Base-by-base conservation (phyloP, 768 basidiomycete species). In the Boletus edulis region DNA sequence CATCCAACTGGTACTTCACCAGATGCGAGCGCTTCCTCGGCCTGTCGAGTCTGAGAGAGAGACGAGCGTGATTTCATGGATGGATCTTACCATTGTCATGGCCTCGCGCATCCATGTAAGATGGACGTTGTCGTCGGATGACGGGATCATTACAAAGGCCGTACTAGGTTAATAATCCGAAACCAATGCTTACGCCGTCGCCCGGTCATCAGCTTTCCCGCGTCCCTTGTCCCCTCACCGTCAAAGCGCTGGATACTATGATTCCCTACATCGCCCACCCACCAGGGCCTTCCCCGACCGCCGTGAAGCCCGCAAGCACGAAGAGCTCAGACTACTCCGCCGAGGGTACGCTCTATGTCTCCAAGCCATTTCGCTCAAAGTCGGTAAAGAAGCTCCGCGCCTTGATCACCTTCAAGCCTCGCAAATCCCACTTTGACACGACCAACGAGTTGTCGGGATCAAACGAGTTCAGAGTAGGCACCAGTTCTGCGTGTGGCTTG, bases 1-100 rank as follows among this genome's bases (percentile, higher is more conserved):
- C 97, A 98, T 20, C 97, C 97, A 1, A 99, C 95, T 2, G 97
- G 97, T 5, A 98, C 97, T 73, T 99, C 97, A 22, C 82, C 79
- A 1, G 87, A 84, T 31, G 78, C 76, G 27, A 98, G 74, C 5
- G 97, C 97, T 70, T 98, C 92, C 62, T 89, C 83, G 46, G 91
- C 91, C 90, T 91, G 61, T 50, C 42, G 29, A 27, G 18, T n/a
- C 22, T 64, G 41, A 65, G 52, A 59, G 39, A 49, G 39, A 49
- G 18, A 51, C 8, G 38, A 13, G 12, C 10, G 4, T 20, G 8
- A 41, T 13, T 46, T 0, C 9, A 20, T 14, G 42, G 24, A 46
- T 9, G 27, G 8, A 10, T 32, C 75, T 64, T 60, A 87, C 94
- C 93, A 95, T 94, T 5, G 67, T 68, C 77, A 96, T 81, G 3